These are phyloP conservation scores for Thermothelomyces thermophilus DNA, from an alignment of 2,329 filamentous ascomycete genomes.

Conservation along the genomic window DNA sequence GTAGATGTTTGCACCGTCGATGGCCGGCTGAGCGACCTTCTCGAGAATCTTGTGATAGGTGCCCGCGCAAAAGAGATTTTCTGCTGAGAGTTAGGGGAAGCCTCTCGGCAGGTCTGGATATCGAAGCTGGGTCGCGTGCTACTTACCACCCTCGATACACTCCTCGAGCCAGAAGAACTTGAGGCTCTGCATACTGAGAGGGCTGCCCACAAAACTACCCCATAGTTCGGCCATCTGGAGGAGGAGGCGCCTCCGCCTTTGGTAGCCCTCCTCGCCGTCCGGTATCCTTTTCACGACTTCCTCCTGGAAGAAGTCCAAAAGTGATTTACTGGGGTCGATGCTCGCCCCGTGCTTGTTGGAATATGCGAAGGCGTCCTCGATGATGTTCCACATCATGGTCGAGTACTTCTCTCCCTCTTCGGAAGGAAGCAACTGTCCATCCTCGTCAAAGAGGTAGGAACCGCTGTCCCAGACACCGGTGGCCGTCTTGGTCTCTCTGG, in stretches of 20 bases:
- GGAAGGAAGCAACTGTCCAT: conserved; percentile 44
- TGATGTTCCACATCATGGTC: conserved; percentile 58
- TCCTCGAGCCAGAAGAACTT: conserved; percentile 76
- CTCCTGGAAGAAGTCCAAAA: conserved; percentile 48
- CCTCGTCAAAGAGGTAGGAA: conserved; percentile 50
- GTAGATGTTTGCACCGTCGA: conserved; percentile 48
- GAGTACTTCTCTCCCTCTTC: conserved; percentile 42
- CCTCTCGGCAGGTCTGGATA: neutral
- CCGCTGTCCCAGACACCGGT: conserved; percentile 44
- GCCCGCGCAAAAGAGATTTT: conserved; percentile 54
- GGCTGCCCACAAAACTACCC: conserved; percentile 65
- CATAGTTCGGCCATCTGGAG: conserved; percentile 56
- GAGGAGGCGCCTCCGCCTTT: conserved; percentile 37
- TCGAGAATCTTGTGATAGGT: conserved; percentile 55
- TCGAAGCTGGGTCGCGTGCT: neutral
- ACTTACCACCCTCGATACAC: conserved; percentile 62
- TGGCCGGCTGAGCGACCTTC: conserved; percentile 50
- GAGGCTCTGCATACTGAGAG: conserved; percentile 58
- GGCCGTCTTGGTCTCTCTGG: conserved; percentile 51
- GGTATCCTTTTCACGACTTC: conserved; percentile 42
- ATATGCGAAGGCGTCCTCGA: conserved; percentile 60
- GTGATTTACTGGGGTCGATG: conserved; percentile 42
- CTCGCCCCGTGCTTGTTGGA: conserved; percentile 51
- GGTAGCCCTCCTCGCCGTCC: conserved; percentile 35
- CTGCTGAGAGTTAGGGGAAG: conserved; percentile 28